These are phyloP conservation scores for Candida vaughaniae DNA, from an alignment of 805 yeast genomes.

Conservation along the genomic window DNA sequence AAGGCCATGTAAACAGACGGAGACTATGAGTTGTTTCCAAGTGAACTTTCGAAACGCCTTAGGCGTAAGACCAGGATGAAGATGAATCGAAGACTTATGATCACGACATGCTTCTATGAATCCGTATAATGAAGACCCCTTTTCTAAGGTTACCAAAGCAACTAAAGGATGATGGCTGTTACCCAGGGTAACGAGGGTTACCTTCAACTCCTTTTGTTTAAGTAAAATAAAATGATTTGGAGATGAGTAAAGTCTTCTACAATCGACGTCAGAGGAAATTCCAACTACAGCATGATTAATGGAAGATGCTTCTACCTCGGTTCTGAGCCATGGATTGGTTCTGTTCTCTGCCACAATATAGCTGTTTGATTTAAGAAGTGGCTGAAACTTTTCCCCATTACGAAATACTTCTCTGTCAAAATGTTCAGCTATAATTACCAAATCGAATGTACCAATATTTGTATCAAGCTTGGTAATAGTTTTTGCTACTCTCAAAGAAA, in stretches of 20 bases:
- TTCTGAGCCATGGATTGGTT: conserved; percentile 15
- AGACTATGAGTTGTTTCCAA: conserved; percentile 14
- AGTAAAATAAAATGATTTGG: conserved; percentile 11
- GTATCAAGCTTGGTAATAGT: conserved; percentile 4
- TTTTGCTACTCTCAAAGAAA: conserved; percentile 1
- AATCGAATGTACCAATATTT: conserved; percentile 6
- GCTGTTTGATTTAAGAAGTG: conserved; percentile 6
- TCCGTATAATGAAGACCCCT: background rate
- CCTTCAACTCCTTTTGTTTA: conserved; percentile 1
- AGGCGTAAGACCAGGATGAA: conserved; percentile 2
- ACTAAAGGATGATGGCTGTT: too few species aligned
- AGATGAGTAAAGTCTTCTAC: conserved; percentile 11
- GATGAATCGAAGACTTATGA: background rate
- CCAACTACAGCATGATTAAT: conserved; percentile 13
- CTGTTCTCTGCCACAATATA: conserved; percentile 15
- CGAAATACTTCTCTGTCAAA: conserved; percentile 3
- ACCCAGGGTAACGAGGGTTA: background rate
- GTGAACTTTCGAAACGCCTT: conserved; percentile 4
- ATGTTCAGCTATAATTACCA: conserved; percentile 12
- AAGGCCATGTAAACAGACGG: conserved; percentile 16
- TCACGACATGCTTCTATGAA: background rate
- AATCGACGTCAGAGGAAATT: conserved; percentile 15
- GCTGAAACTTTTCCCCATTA: conserved; percentile 3
- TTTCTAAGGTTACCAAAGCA: background rate
- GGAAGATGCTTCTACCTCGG: conserved; percentile 7